Base-by-base conservation (phyloP, 2,329 filamentous ascomycete genomes). In the Tolypocladium album region DNA sequence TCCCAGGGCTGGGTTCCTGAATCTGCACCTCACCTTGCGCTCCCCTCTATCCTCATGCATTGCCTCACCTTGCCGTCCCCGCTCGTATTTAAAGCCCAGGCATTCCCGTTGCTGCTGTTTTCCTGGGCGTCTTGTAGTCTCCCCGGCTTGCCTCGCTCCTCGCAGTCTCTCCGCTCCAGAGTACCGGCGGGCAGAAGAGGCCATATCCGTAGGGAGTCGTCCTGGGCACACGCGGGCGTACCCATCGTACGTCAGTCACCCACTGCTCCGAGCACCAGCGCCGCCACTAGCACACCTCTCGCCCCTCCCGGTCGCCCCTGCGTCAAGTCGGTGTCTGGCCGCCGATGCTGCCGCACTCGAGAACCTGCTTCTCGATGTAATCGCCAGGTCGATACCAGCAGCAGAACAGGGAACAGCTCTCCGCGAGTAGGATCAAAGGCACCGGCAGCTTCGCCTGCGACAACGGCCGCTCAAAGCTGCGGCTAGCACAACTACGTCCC, bases 1-100 rank as follows among this genome's bases (percentile, higher is more conserved):
- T 45, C 52, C 58, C 27, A 56, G 40, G 58, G 50, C 42, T 31
- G 31, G 58, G 50, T 56, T 56, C 58, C 58, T 59, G 52, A 38
- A 47, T 38, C 52, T 59, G 52, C 58, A 56, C 58, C 40, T 55
- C 50, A 59, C 13, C 47, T 53, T 13, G 36, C 36, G 22, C 24
- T 27, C 55, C 27, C 24, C 9, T 31, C 27, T 15, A 36, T n/a
- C 31, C 27, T 36, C 20, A 2, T 36, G 31, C 55, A 31, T 43
- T 17, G 40, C 39, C 55, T 43, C 39, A 24, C 22, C 15, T 31
- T 40, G 20, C 24, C 24, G 31, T 53, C 31, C 9, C 31, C 17
- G 20, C 27, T 15, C 47, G 47, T 34, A 20, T 36, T 11, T n/a
- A 36, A 53, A n/a, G 17, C 50, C 50, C 15, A 17, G 27, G 50